Conservation (phyloP, 106 monocot species). For the Vanilla planifolia region DNA sequence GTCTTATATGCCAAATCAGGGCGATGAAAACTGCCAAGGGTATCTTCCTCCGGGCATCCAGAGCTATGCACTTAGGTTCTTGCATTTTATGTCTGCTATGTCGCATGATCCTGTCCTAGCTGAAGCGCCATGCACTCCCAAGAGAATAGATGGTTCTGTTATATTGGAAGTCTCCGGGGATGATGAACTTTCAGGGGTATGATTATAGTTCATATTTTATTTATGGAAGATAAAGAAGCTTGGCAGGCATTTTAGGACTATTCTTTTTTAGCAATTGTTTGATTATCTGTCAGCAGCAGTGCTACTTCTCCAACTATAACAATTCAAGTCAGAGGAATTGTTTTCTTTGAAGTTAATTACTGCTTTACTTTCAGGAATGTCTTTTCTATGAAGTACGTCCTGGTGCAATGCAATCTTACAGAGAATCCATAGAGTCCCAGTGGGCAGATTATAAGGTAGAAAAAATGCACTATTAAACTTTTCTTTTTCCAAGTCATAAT, state of each 20-base stretch:
- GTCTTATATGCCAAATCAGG: too few species aligned
- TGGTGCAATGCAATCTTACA: constrained; percentile 83
- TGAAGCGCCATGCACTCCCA: constrained; percentile 84
- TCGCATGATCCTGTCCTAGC: constrained; percentile 22
- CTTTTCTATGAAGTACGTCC: constrained; percentile 66
- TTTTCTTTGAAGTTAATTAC: too few species aligned
- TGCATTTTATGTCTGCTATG: constrained; percentile 27
- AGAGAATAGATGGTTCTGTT: constrained; percentile 49
- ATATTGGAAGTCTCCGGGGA: constrained; percentile 45
- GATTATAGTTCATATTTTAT: not conserved
- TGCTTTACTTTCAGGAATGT: constrained; percentile 41
- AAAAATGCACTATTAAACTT: too few species aligned
- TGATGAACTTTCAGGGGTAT: constrained; percentile 70
- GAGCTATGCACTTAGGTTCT: constrained; percentile 62
- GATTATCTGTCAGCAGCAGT: not conserved
- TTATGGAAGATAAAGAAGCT: not conserved
- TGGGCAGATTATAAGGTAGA: constrained; percentile 40
- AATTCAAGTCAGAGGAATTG: not conserved
- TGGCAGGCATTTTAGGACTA: not conserved
- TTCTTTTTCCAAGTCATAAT: too few species aligned
- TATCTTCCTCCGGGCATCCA: constrained; percentile 25
- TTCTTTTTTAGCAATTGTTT: not conserved
- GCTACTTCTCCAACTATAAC: not conserved
- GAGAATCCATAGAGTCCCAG: constrained; percentile 58
- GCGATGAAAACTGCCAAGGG: not conserved